phyloP scores from a whole-genome alignment of 805 yeast species.

The Nakazawaea populi region DNA sequence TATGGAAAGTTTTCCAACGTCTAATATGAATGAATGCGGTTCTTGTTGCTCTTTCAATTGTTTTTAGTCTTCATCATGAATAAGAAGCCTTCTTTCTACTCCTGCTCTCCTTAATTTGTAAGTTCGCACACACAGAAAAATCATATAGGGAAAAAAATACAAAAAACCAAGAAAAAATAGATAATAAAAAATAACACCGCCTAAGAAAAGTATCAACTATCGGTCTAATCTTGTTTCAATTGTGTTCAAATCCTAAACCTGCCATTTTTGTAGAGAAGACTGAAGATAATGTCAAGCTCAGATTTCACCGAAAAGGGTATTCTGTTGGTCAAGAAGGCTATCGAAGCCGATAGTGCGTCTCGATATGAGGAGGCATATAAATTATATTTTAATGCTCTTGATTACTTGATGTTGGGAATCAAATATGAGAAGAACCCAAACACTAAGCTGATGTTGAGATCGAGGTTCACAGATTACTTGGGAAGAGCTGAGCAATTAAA shows the following conservation, averaged over 20 bases:
- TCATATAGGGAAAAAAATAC: no score
- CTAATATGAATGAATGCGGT: no score
- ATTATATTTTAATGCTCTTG: conserved; percentile 86
- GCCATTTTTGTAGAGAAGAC: no score
- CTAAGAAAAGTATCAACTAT: no score
- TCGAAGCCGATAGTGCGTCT: conserved; percentile 87
- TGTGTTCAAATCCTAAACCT: no score
- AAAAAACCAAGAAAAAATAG: no score
- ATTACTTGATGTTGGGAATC: conserved; percentile 91
- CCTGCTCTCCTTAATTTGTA: no score
- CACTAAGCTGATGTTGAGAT: conserved; percentile 81
- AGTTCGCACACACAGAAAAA: no score
- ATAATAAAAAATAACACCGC: no score
- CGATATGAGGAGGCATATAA: conserved; percentile 92
- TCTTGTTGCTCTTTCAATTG: not conserved
- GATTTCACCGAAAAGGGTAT: conserved; percentile 94
- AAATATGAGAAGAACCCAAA: conserved; percentile 90
- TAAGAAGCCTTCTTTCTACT: no score
- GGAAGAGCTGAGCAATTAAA: conserved; percentile 92
- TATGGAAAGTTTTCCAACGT: no score
- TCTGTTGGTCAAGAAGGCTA: conserved; percentile 88
- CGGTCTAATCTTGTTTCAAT: no score
- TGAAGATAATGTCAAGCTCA: conserved; percentile 28
- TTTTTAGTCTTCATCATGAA: not conserved
- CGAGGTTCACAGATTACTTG: conserved; percentile 86